These are phyloP conservation scores for Fusarium longipes DNA, from an alignment of 2,329 filamentous ascomycete species.

Conservation along the genomic window DNA sequence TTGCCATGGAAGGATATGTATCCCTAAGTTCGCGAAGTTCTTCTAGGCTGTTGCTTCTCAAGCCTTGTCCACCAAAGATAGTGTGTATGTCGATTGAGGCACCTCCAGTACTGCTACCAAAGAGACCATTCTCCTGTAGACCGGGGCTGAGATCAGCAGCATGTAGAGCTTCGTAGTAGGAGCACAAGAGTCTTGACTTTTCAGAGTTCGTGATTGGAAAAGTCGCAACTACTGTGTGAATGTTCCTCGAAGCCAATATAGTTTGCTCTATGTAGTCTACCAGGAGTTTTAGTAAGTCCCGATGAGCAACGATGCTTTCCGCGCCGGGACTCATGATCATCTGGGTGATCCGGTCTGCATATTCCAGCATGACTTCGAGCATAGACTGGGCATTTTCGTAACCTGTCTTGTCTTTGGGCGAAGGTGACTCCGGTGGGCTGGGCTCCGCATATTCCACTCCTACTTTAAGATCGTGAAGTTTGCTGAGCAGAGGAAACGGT, in stretches of 20 bases:
- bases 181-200: slow-evolving; percentile 7
- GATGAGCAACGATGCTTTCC: neutral
- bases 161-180: slow-evolving; percentile 16
- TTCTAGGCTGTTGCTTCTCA: slow-evolving; percentile 2
- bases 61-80: slow-evolving; percentile 21
- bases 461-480: neutral
- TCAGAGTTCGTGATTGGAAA: neutral
- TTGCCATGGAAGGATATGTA: slow-evolving; percentile 8
- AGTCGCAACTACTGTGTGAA: neutral
- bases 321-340: neutral
- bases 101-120: neutral
- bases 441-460: neutral
- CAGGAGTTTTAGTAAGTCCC: neutral
- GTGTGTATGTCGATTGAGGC: neutral
- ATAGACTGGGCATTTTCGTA: neutral
- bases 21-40: slow-evolving; percentile 5
- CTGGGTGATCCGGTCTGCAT: neutral
- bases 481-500: neutral
- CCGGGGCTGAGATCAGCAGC: slow-evolving; percentile 3
- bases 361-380: slow-evolving; percentile 8
- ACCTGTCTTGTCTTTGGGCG: neutral
- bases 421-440: slow-evolving; percentile 8
- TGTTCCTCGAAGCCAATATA: slow-evolving; percentile 1
- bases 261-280: slow-evolving; percentile 11
- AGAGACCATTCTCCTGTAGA: slow-evolving; percentile 8